Evolutionary conservation across 2,329 filamentous ascomycete species (phyloP), one percentile per base, ranked within the genome.

Genomic region (Pseudogymnoascus sp.): DNA sequence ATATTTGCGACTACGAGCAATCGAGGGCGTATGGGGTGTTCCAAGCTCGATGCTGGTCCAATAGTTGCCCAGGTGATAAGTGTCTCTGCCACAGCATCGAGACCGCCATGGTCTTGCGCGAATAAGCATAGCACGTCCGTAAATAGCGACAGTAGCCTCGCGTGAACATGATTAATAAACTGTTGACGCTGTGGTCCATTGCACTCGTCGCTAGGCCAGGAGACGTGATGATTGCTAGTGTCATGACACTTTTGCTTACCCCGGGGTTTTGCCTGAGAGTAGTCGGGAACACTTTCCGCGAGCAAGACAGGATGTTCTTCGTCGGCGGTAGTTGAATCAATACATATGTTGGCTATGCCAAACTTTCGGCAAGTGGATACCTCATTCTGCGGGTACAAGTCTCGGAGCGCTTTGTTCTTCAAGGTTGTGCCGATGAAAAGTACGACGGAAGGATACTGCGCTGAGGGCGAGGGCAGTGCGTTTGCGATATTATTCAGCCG

Each of bases 91-190:
- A 68, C 61, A 37, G 52, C 59, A 39, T 63, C 62, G 21, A 69
- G 60, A n/a, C 65, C 62, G 21, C 65, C 35, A 61, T 67, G 66
- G 60, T 71, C 67, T 31, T 69, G 41, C 11, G 64, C 63, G 59
- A 71, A 71, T 35, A 71, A 66, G 52, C 64, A 69, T 12, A 71
- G 39, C 7, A 71, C 62, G 59, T 71, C 63, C 23, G 60, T 63
- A 52, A 71, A 71, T 23, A 67, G 55, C 38, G 65, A 68, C 6
- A 69, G 43, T 10, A 71, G 52, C 55, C 64, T 62, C 23, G 67
- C 60, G 19, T 62, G 59, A 49, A 65, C 19, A 62, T 64, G 52
- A 41, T 66, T 41, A 33, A 59, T 41, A 21, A 67, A 49, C 23
- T 63, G n/a, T 21, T 64, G 61, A 33, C 59, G 58, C 52, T 19